phyloP scores from a whole-genome alignment of 257 asterid species.

The Cynanchum wilfordii region DNA sequence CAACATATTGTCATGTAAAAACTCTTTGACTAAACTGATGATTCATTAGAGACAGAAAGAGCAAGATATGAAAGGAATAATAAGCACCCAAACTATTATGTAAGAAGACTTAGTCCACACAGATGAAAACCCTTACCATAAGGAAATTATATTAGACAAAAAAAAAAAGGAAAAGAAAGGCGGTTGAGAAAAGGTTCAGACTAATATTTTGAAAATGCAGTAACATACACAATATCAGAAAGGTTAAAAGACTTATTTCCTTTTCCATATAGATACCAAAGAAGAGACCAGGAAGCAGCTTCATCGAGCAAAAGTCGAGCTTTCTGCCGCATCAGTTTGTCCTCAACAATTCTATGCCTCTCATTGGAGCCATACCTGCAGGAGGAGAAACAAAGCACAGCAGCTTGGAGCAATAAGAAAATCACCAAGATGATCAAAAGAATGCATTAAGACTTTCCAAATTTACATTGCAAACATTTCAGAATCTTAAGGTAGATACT shows the following conservation, averaged over 20 bases:
- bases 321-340: slow-evolving; percentile 87
- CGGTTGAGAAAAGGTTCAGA: neutral
- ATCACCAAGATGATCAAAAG: slow-evolving; percentile 9
- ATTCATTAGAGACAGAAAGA: neutral
- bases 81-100: neutral
- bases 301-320: slow-evolving; percentile 82
- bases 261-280: slow-evolving; percentile 92
- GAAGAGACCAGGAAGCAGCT: slow-evolving; percentile 99
- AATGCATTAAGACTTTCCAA: slow-evolving; percentile 7
- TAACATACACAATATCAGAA: slow-evolving; percentile 9
- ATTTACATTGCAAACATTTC: neutral
- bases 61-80: neutral
- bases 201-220: neutral
- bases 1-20: neutral
- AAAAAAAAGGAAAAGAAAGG: neutral
- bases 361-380: slow-evolving; percentile 81
- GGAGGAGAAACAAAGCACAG: slow-evolving; percentile 12
- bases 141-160: neutral
- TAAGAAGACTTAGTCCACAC: neutral
- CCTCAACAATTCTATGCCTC: slow-evolving; percentile 76
- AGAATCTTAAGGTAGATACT: neutral
- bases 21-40: neutral
- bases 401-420: no score
- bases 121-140: neutral
- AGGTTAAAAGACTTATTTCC: slow-evolving; percentile 40